These are phyloP conservation scores for Alternaria gansuensis DNA, from an alignment of 2,329 filamentous ascomycete genomes.

Conservation along the genomic window DNA sequence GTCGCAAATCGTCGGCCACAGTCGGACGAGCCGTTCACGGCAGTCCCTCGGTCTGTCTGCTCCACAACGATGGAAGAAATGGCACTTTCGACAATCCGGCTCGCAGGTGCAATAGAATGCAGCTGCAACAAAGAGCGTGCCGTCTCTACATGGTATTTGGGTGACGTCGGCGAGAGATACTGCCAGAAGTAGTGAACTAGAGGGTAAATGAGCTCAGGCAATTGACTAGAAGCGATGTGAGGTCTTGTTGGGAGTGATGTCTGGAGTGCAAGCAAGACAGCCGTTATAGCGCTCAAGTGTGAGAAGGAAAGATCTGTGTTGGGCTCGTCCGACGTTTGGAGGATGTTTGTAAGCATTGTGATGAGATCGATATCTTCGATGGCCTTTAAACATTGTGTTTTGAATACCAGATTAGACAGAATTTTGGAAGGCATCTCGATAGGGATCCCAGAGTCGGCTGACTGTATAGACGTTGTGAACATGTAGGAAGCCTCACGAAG, in stretches of 20 bases:
- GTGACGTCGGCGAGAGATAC: constrained; percentile 80
- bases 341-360: constrained; percentile 35
- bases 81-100: constrained; percentile 81
- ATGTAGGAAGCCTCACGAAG: constrained; percentile 45
- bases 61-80: constrained; percentile 71
- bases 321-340: constrained; percentile 18
- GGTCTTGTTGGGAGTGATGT: constrained; percentile 33
- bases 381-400: constrained; percentile 37
- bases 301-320: constrained; percentile 34
- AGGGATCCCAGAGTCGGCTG: constrained; percentile 17
- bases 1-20: constrained; percentile 75
- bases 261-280: constrained; percentile 48
- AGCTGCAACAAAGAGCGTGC: constrained; percentile 87
- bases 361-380: constrained; percentile 42
- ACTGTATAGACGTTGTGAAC: constrained; percentile 37
- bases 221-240: constrained; percentile 53
- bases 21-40: constrained; percentile 53
- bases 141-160: constrained; percentile 94
- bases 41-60: constrained; percentile 11
- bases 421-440: constrained; percentile 47
- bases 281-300: constrained; percentile 44
- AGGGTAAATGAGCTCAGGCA: constrained; percentile 70
- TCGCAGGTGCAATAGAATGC: constrained; percentile 73
- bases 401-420: constrained; percentile 47
- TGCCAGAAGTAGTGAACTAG: constrained; percentile 79